Base-by-base conservation (phyloP, 129 eudicot species). In the Chrysanthemum seticuspe region DNA sequence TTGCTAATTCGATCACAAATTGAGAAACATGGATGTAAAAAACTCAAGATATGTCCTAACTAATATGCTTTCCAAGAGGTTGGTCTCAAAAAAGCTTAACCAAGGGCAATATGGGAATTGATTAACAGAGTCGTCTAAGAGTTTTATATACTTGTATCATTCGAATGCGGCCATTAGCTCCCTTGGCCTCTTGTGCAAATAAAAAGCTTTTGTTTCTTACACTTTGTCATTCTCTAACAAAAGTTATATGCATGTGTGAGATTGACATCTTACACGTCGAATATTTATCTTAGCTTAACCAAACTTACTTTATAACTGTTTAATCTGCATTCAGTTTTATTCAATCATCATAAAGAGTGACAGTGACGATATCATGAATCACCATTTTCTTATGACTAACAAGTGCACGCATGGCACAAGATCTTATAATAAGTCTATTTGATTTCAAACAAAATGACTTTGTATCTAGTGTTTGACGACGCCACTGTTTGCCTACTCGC, bases 131-230 rank as follows among this genome's bases (percentile, higher is more conserved):
- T 69, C 27, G 19, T 72, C 8, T 14, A 1, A 15, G 10, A 44
- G 81, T 59, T 78, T 68, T 45, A 51, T 60, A 15, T 47, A 18
- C 14, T 55, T 54, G 25, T 25, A 67, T 76, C 77, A 63, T 82
- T 72, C 69, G 55, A 76, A 79, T 64, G 69, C 81, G 69, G 77
- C 87, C 75, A 64, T 69, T 52, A 68, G 90, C 83, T 83, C 71
- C 83, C 79, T 73, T 78, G 65, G 67, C 78, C 14, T 67, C 23
- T 68, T 68, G 68, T 63, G 80, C 64, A 75, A 77, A 68, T 62
- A 67, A 51, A 40, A 55, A 72, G 71, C 67, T 47, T 80, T 55
- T 80, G 87, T 84, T 73, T 62, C 12, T 10, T 77, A 77, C 73
- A 31, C 10, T 48, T 72, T 54, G 59, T 34, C 19, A 47, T 40